Base-by-base conservation (phyloP, 371 early-diverging fungal species). In the Mucor mucedo region DNA sequence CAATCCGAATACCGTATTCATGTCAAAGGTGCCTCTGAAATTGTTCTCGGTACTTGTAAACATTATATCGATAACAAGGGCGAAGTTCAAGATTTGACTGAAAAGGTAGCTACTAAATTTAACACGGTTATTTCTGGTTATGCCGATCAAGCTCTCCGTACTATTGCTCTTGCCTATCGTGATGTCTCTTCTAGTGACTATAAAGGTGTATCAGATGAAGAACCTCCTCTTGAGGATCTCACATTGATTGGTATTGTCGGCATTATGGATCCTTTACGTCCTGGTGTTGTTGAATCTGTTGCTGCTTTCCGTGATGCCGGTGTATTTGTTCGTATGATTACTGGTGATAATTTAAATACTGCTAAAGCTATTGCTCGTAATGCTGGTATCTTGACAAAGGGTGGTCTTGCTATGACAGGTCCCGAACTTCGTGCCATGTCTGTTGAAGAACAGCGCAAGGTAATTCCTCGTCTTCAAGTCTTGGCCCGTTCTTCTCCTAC, bases 301-400 rank as follows among this genome's bases (percentile, higher is more conserved):
- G 79, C 77, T 35, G 81, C 80, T 42, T 95, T 95, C 73, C 84
- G 88, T 63, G 81, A 85, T 58, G 97, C 98, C 39, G 97, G 97
- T 63, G 93, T 98, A n/a, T 83, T 86, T 71, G 95, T 97, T 14
- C 90, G 94, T 33, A 97, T 98, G 96, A 95, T 98, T 57, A 98
- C 99, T 5, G 99, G 99, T 63, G 99, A 98, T 82, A 95, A 95
- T 71, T 69, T 93, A 33, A 84, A 88, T 52, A 97, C 96, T 2
- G 98, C 99, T 9, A 83, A 86, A 29, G 90, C 92, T 3, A 95
- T 98, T 77, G 97, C 96, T 48, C 87, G 80, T 54, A 87, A 92
- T 50, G 91, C 93, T 57, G 94, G 94, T 55, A 97, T 98, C 56
- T 77, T 92, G 66, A 88, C 85, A 61, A 90, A 90, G 58, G 93